phyloP scores from a whole-genome alignment of 768 basidiomycete genomes.

The Kwoniella dejecticola region DNA sequence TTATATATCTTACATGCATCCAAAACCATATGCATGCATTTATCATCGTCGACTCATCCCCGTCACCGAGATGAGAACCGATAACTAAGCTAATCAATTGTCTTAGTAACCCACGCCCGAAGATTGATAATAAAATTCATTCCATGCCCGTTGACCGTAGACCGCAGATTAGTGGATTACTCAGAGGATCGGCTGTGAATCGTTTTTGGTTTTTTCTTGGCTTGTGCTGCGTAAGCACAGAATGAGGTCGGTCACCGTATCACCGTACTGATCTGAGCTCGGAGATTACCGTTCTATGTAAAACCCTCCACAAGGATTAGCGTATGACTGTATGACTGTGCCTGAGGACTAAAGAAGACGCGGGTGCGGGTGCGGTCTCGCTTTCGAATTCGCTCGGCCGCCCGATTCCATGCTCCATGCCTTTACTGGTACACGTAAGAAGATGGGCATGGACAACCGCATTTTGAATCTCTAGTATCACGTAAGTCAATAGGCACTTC shows the following conservation, averaged over 20 bases:
- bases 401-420: too few relatives aligned
- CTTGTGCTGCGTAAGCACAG: too few relatives aligned
- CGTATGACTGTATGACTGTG: too few relatives aligned
- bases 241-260: background rate
- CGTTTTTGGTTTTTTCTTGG: too few relatives aligned
- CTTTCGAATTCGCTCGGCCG: constrained; percentile 7
- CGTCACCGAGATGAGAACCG: background rate
- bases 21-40: background rate
- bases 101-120: too few relatives aligned
- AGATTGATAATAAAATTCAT: too few relatives aligned
- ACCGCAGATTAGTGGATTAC: background rate
- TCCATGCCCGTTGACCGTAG: background rate
- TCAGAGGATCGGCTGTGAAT: too few relatives aligned
- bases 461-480: background rate
- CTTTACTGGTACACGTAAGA: too few relatives aligned
- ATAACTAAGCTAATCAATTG: background rate
- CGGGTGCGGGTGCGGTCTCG: background rate
- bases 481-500: background rate
- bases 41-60: too few relatives aligned
- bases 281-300: background rate
- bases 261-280: background rate
- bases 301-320: background rate
- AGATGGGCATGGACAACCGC: background rate
- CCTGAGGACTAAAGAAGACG: too few relatives aligned
- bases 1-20: constrained; percentile 6